Percentiles rank a stretch among this genome's conserved stretches.
Conservation (phyloP, 2,329 filamentous ascomycete genomes). For the Penicillium freii region DNA sequence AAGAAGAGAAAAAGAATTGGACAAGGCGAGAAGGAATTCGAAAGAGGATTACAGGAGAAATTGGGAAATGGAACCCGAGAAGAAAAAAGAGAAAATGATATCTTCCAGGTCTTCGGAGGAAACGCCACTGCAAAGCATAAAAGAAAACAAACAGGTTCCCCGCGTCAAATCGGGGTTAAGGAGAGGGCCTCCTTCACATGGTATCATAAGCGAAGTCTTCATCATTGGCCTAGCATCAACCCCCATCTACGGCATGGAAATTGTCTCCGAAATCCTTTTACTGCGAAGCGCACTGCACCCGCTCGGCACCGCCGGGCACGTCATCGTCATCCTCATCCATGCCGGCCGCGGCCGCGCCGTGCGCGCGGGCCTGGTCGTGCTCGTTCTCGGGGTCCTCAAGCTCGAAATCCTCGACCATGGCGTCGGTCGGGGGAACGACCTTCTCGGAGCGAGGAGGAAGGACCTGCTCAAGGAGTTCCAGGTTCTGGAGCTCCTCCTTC, state of each 20-base stretch:
- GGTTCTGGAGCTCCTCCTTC: conserved; percentile 65
- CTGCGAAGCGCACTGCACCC: conserved; percentile 54
- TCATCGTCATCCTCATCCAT: conserved; percentile 72
- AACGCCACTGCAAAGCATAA: conserved; percentile 39
- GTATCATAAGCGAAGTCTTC: conserved; percentile 40
- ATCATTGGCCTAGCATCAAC: conserved; percentile 28
- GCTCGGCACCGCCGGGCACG: conserved; percentile 49
- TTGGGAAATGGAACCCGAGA: conserved; percentile 13
- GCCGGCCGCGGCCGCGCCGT: conserved; percentile 56
- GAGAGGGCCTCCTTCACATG: conserved; percentile 26
- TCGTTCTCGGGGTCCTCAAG: conserved; percentile 80
- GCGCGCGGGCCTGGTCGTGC: conserved; percentile 62
- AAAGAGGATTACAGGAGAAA: conserved; percentile 19
- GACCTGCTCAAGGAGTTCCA: conserved; percentile 76
- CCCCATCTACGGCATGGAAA: conserved; percentile 14
- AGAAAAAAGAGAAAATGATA: conserved; percentile 20
- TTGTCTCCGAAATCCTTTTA: conserved; percentile 31
- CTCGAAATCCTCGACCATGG: conserved; percentile 86
- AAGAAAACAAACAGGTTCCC: conserved; percentile 26
- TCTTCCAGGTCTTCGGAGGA: conserved; percentile 34
- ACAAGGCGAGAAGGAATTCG: neutral
- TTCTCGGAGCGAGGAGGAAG: conserved; percentile 71
- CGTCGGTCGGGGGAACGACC: conserved; percentile 69
- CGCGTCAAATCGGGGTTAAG: conserved; percentile 21
- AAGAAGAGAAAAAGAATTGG: neutral